Percentiles rank a stretch among this genome's conserved stretches.
These are phyloP conservation scores for Carex myosuroides DNA, from an alignment of 176 grass and related monocot genomes.

Conservation along the genomic window DNA sequence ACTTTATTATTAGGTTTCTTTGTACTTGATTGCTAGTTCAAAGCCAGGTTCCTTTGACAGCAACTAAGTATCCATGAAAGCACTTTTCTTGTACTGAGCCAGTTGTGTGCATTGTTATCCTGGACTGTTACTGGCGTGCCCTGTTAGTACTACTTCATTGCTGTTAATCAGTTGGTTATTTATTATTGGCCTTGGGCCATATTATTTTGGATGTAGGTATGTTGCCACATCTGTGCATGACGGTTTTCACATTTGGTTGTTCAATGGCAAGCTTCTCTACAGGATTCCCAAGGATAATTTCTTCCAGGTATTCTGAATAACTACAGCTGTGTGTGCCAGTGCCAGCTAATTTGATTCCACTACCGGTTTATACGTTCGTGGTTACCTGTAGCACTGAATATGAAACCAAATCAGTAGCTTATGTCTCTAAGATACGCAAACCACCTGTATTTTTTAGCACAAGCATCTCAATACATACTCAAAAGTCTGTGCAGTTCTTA, in stretches of 20 bases:
- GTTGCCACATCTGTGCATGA: constrained; percentile 79
- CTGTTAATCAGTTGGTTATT: neutral
- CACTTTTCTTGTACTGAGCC: neutral
- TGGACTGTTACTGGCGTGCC: neutral
- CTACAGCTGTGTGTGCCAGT: neutral
- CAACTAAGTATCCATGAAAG: neutral
- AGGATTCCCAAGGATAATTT: constrained; percentile 91
- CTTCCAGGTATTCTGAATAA: constrained; percentile 45
- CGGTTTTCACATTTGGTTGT: constrained; percentile 83
- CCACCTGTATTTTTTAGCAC: neutral
- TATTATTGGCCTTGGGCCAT: neutral
- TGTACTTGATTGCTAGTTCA: neutral
- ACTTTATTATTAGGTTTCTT: too few relatives aligned
- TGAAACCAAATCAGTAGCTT: neutral
- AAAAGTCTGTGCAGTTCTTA: neutral
- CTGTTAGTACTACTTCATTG: too few relatives aligned
- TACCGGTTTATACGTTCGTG: neutral
- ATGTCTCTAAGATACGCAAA: neutral
- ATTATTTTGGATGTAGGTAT: constrained; percentile 40
- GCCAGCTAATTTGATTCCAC: neutral
- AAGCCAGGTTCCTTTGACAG: neutral
- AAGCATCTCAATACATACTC: neutral
- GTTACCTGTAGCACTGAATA: neutral
- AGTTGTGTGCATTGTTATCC: neutral
- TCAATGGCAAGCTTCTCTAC: constrained; percentile 76